phyloP scores from a whole-genome alignment of 2,329 filamentous ascomycete species.

The Verticillium alfalfae region DNA sequence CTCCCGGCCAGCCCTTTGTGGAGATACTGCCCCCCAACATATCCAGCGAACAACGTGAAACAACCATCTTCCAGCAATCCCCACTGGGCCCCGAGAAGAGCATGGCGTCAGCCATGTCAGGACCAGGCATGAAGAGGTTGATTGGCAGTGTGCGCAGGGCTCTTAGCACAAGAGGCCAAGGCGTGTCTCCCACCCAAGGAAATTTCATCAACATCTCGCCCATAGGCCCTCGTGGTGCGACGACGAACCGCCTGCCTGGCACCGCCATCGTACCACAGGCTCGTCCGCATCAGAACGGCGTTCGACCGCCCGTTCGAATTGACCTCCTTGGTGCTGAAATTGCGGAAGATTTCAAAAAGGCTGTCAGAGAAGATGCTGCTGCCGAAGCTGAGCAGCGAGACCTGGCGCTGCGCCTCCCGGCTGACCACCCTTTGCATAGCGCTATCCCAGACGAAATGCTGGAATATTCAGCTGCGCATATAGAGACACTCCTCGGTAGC shows the following conservation, averaged over 20 bases:
- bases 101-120: slow-evolving; percentile 52
- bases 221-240: slow-evolving; percentile 45
- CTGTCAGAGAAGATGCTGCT: slow-evolving; percentile 60
- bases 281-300: slow-evolving; percentile 34
- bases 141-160: slow-evolving; percentile 82
- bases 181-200: slow-evolving; percentile 35
- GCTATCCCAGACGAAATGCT: slow-evolving; percentile 18
- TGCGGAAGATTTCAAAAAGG: slow-evolving; percentile 72
- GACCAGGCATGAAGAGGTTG: slow-evolving; percentile 77
- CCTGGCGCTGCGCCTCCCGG: background rate
- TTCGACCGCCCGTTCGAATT: slow-evolving; percentile 58
- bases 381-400: slow-evolving; percentile 24
- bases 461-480: slow-evolving; percentile 37
- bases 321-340: slow-evolving; percentile 78
- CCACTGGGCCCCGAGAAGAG: slow-evolving; percentile 30
- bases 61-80: slow-evolving; percentile 42
- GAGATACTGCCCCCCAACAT: slow-evolving; percentile 54
- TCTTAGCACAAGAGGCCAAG: slow-evolving; percentile 56
- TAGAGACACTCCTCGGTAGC: slow-evolving; percentile 26
- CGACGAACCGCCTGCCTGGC: slow-evolving; percentile 53
- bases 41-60: slow-evolving; percentile 42
- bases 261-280: slow-evolving; percentile 56
- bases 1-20: slow-evolving; percentile 77
- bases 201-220: slow-evolving; percentile 43
- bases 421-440: slow-evolving; percentile 3